These are phyloP conservation scores for Funneliformis geosporum DNA, from an alignment of 192 early-diverging fungal genomes.

Conservation along the genomic window DNA sequence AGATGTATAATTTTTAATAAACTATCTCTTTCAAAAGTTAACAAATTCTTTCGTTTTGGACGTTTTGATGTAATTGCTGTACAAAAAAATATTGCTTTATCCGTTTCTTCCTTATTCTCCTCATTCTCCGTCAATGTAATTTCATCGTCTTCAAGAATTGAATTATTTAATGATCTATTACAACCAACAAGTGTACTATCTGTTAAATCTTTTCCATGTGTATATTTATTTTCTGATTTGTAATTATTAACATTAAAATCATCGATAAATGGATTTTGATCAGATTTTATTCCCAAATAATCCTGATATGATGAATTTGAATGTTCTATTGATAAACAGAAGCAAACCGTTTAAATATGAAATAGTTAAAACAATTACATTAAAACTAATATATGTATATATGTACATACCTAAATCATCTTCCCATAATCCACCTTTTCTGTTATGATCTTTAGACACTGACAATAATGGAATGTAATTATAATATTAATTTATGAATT, in stretches of 20 bases:
- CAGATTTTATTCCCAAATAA: neutral
- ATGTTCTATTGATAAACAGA: too few relatives aligned
- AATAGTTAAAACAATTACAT: too few relatives aligned
- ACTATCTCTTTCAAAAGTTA: conserved; percentile 37
- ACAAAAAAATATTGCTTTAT: conserved; percentile 42
- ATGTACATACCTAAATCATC: neutral
- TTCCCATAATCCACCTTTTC: neutral
- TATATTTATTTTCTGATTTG: neutral
- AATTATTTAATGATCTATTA: too few relatives aligned
- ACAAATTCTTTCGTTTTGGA: conserved; percentile 35
- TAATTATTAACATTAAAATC: neutral
- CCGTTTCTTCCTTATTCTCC: conserved; percentile 35
- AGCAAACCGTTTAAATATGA: too few relatives aligned
- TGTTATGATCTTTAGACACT: neutral
- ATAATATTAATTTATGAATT: neutral
- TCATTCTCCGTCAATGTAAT: conserved; percentile 23
- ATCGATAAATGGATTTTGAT: neutral
- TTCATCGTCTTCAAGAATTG: conserved; percentile 21
- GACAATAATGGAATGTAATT: neutral
- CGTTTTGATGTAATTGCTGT: conserved; percentile 39
- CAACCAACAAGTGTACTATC: conserved; percentile 16
- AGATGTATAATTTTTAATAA: conserved; percentile 26
- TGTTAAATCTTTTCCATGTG: conserved; percentile 27
- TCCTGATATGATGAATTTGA: neutral
- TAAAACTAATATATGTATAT: too few relatives aligned